phyloP scores from a whole-genome alignment of 2,329 filamentous ascomycete species.

The Cyphellophora attinorum region DNA sequence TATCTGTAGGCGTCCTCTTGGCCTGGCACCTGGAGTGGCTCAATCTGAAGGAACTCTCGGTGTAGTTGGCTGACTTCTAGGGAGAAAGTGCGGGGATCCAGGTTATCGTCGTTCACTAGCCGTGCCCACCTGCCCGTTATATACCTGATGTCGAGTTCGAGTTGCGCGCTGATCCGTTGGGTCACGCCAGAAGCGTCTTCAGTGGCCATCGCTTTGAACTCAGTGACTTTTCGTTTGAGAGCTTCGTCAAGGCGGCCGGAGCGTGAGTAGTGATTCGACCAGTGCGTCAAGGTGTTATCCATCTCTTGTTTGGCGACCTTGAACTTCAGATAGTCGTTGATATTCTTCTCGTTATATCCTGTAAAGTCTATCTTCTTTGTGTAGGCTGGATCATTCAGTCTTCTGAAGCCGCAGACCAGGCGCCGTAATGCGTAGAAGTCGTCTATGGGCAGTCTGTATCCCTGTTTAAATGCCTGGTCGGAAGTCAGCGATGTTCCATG shows the following conservation, averaged over 20 bases:
- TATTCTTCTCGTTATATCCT: slow-evolving; percentile 23
- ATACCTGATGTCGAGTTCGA: not conserved
- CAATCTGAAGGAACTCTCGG: not conserved
- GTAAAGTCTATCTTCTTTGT: slow-evolving; percentile 18
- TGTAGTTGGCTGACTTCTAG: not conserved
- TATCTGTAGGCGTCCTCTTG: not conserved
- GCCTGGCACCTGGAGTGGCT: not conserved
- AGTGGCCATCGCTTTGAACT: not conserved
- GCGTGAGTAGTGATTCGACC: slow-evolving; percentile 19
- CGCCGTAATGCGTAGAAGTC: slow-evolving; percentile 22
- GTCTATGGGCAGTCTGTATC: slow-evolving; percentile 30
- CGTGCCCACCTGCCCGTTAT: not conserved
- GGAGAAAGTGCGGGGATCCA: not conserved
- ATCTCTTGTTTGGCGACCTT: slow-evolving; percentile 25
- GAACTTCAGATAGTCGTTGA: slow-evolving; percentile 37
- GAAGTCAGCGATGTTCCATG: no score
- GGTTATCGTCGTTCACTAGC: not conserved
- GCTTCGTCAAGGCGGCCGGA: not conserved
- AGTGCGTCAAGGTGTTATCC: slow-evolving; percentile 21
- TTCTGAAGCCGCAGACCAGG: slow-evolving; percentile 1
- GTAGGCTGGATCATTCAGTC: not conserved
- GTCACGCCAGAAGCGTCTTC: not conserved
- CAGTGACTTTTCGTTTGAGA: not conserved
- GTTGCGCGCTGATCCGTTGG: not conserved
- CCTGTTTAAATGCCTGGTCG: no score